Conservation (phyloP, 805 yeast genomes). For the Monosporozyma aerobia region DNA sequence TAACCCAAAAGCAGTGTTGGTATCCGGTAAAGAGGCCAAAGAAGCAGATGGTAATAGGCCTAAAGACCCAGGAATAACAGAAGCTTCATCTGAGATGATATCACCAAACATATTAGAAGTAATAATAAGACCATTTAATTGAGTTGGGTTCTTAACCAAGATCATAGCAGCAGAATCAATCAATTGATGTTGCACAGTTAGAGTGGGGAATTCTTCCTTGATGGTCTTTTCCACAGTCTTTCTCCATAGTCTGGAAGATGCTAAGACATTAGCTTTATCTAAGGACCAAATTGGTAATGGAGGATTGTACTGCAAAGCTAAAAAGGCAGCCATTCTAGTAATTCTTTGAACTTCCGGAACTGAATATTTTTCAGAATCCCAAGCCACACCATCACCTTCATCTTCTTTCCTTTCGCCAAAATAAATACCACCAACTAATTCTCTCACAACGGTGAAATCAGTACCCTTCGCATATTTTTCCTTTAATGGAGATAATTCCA, state of each 20-base stretch:
- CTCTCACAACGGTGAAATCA: conserved; percentile 87
- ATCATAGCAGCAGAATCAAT: conserved; percentile 99
- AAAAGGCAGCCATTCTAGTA: conserved; percentile 95
- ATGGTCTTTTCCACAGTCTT: conserved; percentile 82
- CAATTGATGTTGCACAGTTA: conserved; percentile 83
- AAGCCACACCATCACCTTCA: conserved; percentile 74
- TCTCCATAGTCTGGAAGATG: conserved; percentile 95
- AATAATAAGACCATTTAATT: conserved; percentile 83
- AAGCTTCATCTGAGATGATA: conserved; percentile 95
- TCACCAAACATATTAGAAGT: conserved; percentile 98
- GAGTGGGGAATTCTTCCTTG: conserved; percentile 79
- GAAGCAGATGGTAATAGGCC: conserved; percentile 94
- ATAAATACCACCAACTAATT: conserved; percentile 95
- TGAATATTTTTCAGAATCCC: conserved; percentile 88
- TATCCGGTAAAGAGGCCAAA: conserved; percentile 91
- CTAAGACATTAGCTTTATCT: conserved; percentile 96
- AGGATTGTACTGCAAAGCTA: conserved; percentile 88
- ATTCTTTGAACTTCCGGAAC: conserved; percentile 91
- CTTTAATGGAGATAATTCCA: conserved; percentile 83
- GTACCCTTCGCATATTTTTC: conserved; percentile 82
- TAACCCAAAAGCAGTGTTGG: conserved; percentile 87
- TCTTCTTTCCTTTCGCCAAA: conserved; percentile 95
- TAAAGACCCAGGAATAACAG: conserved; percentile 94
- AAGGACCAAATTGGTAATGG: conserved; percentile 93
- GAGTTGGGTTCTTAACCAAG: conserved; percentile 81